Evolutionary conservation across 31 red algal genomes (phyloP), one percentile per base, ranked within the genome.

Genomic region (Asparagopsis taxiformis): DNA sequence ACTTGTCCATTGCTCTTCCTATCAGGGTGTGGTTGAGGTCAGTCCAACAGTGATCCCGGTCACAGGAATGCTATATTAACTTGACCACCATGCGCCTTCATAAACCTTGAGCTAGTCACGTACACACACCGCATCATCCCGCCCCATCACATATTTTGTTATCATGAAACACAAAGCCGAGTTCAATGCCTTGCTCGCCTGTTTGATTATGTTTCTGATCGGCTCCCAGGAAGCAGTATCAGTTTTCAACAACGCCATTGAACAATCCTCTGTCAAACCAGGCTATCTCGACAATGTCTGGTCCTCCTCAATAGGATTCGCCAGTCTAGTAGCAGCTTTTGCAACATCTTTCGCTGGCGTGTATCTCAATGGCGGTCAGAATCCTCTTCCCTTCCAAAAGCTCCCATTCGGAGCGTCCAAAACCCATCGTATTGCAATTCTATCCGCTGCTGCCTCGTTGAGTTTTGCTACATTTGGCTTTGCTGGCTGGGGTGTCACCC

Each of bases 391-490:
- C 8, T 43, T 8, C 9, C 4, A 5, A 3, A n/a, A 23, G 10
- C 7, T 43, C 10, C 64, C 34, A 13, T 48, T 68, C 10, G 35
- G 64, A 3, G 5, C 11, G 4, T 68, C 64, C 4, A 68, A 68
- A 28, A 68, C 64, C 6, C 0, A 36, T 3, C 19, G 38, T 22
- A 43, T 68, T n/a, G 36, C 36, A 49, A 68, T 68, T 13, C 17
- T 48, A 19, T 36, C 32, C 21, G 21, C 30, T 49, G 13, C 49
- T 17, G 37, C 21, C 30, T 36, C 64, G 21, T 21, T 46, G n/a
- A n/a, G n/a, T n/a, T 74, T 58, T 74, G 70, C 44, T 0, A 10
- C 26, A 25, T 39, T 74, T 41, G 70, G 50, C 4, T 3, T 20
- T 1, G 48, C 70, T 5, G 70, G 44, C 23, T 28, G 3, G 4